Percentiles rank a stretch among this genome's conserved stretches.
phyloP scores from a whole-genome alignment of 1,139 yeast genomes.

The Fermentozyma sake region DNA sequence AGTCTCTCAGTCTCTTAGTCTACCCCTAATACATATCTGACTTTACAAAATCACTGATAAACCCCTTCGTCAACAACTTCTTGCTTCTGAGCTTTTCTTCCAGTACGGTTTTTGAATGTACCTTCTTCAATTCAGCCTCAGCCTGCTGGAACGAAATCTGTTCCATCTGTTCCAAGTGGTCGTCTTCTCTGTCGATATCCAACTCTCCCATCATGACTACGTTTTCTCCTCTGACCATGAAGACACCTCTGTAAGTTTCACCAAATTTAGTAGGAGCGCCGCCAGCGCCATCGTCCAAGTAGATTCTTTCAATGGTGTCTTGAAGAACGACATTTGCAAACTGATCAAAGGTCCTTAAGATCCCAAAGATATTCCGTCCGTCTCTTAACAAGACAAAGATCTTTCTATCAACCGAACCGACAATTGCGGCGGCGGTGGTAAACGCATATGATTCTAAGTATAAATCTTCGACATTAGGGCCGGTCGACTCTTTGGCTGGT shows the following conservation, averaged over 20 bases:
- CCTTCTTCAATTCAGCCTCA: constrained; percentile 36
- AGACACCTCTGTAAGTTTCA: constrained; percentile 73
- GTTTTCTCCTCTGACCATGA: constrained; percentile 93
- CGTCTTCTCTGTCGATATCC: constrained; percentile 84
- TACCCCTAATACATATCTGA: constrained; percentile 45
- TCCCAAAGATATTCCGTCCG: constrained; percentile 85
- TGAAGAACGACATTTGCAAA: constrained; percentile 90
- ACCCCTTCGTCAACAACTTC: constrained; percentile 47
- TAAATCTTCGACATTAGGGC: constrained; percentile 45
- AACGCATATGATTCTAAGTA: constrained; percentile 74
- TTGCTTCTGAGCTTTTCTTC: constrained; percentile 47
- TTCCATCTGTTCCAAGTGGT: constrained; percentile 52
- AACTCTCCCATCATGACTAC: constrained; percentile 95
- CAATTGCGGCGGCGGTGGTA: constrained; percentile 95
- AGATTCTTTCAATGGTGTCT: constrained; percentile 84
- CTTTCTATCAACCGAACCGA: constrained; percentile 88
- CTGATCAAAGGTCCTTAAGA: constrained; percentile 92
- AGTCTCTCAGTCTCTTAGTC: no score
- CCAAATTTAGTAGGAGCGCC: constrained; percentile 51
- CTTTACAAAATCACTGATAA: constrained; percentile 53
- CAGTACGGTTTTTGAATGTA: constrained; percentile 35
- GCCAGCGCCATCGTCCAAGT: constrained; percentile 34
- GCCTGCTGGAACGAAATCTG: constrained; percentile 64
- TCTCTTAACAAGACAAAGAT: constrained; percentile 85
- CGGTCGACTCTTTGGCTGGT: constrained; percentile 16